Evolutionary conservation across 306 rosid species (phyloP).

Genomic region (Carpinus viminea): DNA sequence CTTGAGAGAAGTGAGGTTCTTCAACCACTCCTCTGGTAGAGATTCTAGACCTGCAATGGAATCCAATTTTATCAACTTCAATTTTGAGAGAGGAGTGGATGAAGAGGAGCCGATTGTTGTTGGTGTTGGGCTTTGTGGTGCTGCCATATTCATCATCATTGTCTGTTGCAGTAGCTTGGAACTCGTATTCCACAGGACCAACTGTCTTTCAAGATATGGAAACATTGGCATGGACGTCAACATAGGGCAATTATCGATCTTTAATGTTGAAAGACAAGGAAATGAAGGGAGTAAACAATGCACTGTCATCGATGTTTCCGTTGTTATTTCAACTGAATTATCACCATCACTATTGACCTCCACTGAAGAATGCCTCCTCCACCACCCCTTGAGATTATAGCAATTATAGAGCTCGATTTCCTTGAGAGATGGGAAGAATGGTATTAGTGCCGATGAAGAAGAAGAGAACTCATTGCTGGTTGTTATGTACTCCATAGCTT

Average conservation of each 20-base stretch:
- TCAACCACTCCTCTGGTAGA: background rate
- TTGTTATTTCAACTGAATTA: too few species aligned
- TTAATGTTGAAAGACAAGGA: too few species aligned
- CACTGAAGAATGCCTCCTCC: background rate
- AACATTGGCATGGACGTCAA: too few species aligned
- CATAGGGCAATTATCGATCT: too few species aligned
- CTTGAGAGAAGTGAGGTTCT: background rate
- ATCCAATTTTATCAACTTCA: too few species aligned
- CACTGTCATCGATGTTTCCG: background rate
- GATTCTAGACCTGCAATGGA: background rate
- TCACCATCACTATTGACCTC: background rate
- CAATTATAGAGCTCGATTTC: accelerated
- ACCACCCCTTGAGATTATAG: conserved; percentile 29
- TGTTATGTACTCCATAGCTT: conserved; percentile 9
- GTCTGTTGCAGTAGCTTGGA: too few species aligned
- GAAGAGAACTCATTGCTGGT: background rate
- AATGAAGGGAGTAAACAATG: background rate
- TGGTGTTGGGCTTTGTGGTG: too few species aligned
- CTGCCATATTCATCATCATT: too few species aligned
- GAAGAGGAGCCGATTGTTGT: too few species aligned
- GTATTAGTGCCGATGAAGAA: background rate
- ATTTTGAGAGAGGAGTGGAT: too few species aligned
- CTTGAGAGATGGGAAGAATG: conserved; percentile 30
- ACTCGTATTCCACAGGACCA: too few species aligned
- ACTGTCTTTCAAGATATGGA: too few species aligned